Base-by-base conservation (phyloP, 805 yeast genomes). In the Jamesozyma piceae region DNA sequence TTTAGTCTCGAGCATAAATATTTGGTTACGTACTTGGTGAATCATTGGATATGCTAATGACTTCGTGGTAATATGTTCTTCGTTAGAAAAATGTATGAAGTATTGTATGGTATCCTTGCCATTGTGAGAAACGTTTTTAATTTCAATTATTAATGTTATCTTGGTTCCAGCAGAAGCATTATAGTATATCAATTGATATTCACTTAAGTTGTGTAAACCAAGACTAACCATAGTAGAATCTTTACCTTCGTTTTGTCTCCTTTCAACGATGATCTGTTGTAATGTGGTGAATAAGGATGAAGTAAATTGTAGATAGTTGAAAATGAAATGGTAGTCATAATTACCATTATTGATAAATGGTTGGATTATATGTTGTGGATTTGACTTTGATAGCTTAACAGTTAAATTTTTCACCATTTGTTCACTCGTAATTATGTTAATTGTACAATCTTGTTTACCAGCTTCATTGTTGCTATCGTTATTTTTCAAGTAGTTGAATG, bases 291-390 rank as follows among this genome's bases (percentile, higher is more conserved):
- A 61, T 9, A 61, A 43, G 0, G 58, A 49, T 11, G 62, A 58
- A 1, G 67, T 62, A 41, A 62, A 62, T 36, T 60, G 65, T 37
- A 61, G 41, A 41, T 62, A 62, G 43, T 59, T 57, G 52, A 63
- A 63, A 18, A 61, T 54, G 35, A 58, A 58, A 44, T 60, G 62
- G 41, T 60, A 59, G 45, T 57, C 60, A 46, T 53, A 43, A 31
- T 49, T 49, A n/a, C 50, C 49, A 8, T 44, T 46, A 34, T 55
- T 62, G 20, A 63, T 48, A 43, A 62, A 59, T 15, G 60, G 59
- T 39, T 60, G 63, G 13, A 63, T 50, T 15, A 58, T 54, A 47
- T 51, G 52, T 46, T 62, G 67, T 14, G 65, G 65, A 37, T 61
- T 63, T 1, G 58, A 50, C 11, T 57, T 49, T 8, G 64, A 53